Evolutionary conservation across 2,329 filamentous ascomycete genomes (phyloP).

Genomic region (Aspergillus calidoustus): DNA sequence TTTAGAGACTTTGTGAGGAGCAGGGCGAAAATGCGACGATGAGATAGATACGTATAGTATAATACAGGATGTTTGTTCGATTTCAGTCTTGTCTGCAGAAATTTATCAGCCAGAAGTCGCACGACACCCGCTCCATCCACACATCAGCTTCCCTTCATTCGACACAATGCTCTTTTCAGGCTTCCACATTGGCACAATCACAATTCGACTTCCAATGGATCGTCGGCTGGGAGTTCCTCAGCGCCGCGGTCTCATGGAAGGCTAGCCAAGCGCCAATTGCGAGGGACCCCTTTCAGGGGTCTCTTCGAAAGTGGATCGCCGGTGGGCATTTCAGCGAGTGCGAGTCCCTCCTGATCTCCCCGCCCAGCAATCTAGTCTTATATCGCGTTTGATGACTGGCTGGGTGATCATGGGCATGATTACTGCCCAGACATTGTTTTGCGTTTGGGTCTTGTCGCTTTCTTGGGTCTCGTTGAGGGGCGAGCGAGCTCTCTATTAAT

Average conservation of each 20-base stretch:
- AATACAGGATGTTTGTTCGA: not conserved
- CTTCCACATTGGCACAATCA: not conserved
- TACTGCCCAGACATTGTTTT: slow-evolving; percentile 6
- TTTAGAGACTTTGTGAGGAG: slow-evolving; percentile 18
- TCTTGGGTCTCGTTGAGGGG: slow-evolving; percentile 11
- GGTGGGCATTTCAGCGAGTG: not conserved
- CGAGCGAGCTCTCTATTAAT: slow-evolving; percentile 10
- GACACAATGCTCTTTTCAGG: not conserved
- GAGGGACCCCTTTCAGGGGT: slow-evolving; percentile 2
- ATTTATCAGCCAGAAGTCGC: not conserved
- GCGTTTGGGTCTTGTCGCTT: slow-evolving; percentile 1
- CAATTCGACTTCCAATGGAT: not conserved
- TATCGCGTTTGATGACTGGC: slow-evolving; percentile 19
- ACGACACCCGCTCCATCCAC: not conserved
- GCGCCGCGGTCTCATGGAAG: slow-evolving; percentile 8
- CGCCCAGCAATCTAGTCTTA: slow-evolving; percentile 24
- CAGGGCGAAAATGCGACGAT: slow-evolving; percentile 17
- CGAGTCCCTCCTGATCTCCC: slow-evolving; percentile 14
- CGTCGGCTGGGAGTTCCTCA: slow-evolving; percentile 6
- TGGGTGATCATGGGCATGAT: slow-evolving; percentile 8
- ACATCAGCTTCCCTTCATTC: not conserved
- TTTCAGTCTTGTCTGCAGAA: not conserved
- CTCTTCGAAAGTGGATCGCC: slow-evolving; percentile 12
- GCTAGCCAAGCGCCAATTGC: slow-evolving; percentile 14
- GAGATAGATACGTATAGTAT: slow-evolving; percentile 6